Evolutionary conservation across 179 eudicot genomes (phyloP), one percentile per base, ranked within the genome.

Genomic region (Carnegiea gigantea): DNA sequence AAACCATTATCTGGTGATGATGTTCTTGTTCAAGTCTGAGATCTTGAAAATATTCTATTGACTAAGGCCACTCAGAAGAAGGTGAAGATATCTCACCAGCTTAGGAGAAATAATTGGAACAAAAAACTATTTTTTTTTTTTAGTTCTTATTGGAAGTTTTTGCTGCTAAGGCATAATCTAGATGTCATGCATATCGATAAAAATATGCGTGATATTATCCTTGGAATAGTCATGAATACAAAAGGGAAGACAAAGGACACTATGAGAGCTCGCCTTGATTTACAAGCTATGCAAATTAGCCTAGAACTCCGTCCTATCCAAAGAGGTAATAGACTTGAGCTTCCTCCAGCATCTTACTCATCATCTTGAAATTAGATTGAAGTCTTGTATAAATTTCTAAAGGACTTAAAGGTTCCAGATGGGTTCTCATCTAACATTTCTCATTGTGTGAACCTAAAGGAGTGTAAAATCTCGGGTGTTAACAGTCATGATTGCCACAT

Each of bases 401-500:
- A 64, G 20, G 72, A 30, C 1, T 5, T 48, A 6, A 33, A 33
- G 36, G 36, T 33, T 3, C 36, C 36, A 33, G 36, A 33, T 33
- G 36, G 36, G 36, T 33, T 64, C 9, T 30, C 36, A 5, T 81
- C 83, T 7, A 81, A 81, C 20, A 51, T 81, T 2, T 81, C 83
- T 49, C 36, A 67, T 10, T 81, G 75, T 23, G 79, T 81, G 7
- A 68, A 76, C 44, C 26, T 64, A 10, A 81, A 76, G 33, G 75
- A 54, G 14, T 15, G 49, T 13, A 65, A 7, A 10, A 30, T 76
- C 0, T 81, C 54, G 5, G 73, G 54, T 28, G 26, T 81, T 11
- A 81, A 75, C 21, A 81, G 26, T 12, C 79, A 81, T 76, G 83
- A 75, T 2, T 70, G 64, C 15, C 79, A 81, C 51, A 65, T 75